Base-by-base conservation (phyloP, 345 rosid genomes). In the Pistacia vera region DNA sequence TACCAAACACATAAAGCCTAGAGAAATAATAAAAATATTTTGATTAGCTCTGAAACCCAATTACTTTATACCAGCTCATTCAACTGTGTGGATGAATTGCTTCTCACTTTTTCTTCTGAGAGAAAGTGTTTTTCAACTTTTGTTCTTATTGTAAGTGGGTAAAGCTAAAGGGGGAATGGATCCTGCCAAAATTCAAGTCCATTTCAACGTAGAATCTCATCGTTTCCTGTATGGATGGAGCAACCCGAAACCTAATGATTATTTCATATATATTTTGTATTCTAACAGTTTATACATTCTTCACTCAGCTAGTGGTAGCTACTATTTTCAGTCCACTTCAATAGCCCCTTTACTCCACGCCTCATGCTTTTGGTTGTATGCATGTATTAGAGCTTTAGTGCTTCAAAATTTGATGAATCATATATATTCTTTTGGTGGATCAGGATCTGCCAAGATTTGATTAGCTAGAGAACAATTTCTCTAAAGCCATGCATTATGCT, bases 271-370 rank as follows among this genome's bases (percentile, higher is more conserved):
- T 30, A 52, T 16, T 13, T 3, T 6, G 8, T 16, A 6, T 5
- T 49, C 16, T 12, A 52, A n/a, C 56, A 52, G 56, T 52, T 1
- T 52, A 52, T 16, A 3, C 41, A 0, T 6, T 11, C 16, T 52
- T 11, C 7, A 2, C 56, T 52, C 17, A 11, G 56, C 66, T 78
- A 12, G 79, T 75, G 79, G 66, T 44, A 69, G n/a, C 12, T 35
- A 71, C 85, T 82, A 46, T 78, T 71, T 63, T 51, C 20, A 10
- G 78, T 71, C 82, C 66, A 71, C 65, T 63, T 63, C 48, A 38
- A 38, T 63, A 30, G 2, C n/a, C 18, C 30, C 11, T 63, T 30
- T 8, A 30, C 66, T 62, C 30, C 66, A 28, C 30, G 30, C 30
- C 30, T 2, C 30, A n/a, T n/a, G 71, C n/a, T n/a, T n/a, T n/a